phyloP scores from a whole-genome alignment of 2,329 filamentous ascomycete genomes.

The Cytospora piceicola region DNA sequence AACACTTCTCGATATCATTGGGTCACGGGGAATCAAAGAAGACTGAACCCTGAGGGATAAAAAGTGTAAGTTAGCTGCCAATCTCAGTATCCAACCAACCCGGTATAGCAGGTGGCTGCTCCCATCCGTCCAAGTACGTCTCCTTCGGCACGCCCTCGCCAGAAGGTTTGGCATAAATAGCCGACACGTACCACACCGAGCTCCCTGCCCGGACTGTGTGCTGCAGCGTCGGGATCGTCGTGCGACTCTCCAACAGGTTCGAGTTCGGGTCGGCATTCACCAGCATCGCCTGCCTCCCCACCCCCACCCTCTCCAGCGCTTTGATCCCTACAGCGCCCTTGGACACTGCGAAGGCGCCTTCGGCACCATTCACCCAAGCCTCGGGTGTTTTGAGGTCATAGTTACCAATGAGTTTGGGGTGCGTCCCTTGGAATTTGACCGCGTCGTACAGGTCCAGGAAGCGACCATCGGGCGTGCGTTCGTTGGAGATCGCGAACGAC shows the following conservation, averaged over 20 bases:
- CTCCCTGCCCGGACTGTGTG: conserved; percentile 61
- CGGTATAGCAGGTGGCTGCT: conserved; percentile 60
- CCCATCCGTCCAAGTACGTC: conserved; percentile 64
- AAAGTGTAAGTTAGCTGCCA: conserved; percentile 10
- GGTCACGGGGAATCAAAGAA: background rate
- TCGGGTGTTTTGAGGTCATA: conserved; percentile 61
- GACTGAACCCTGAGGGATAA: background rate
- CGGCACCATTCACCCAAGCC: conserved; percentile 53
- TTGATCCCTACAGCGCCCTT: conserved; percentile 61
- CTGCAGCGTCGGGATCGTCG: conserved; percentile 71
- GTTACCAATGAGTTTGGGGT: conserved; percentile 61
- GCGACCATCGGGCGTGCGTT: conserved; percentile 51
- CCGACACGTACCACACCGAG: conserved; percentile 69
- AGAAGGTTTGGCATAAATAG: conserved; percentile 70
- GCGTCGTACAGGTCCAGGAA: conserved; percentile 56
- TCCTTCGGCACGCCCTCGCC: conserved; percentile 54
- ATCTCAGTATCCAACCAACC: conserved; percentile 63
- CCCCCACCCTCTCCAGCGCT: conserved; percentile 54
- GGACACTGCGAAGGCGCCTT: conserved; percentile 61
- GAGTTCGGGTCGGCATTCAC: conserved; percentile 80
- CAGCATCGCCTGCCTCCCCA: conserved; percentile 61
- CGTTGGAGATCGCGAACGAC: conserved; percentile 69
- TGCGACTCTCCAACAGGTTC: conserved; percentile 74
- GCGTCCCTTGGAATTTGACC: conserved; percentile 52
- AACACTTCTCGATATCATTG: background rate